Evolutionary conservation across 1,139 yeast genomes (phyloP).

Genomic region (Sugiyamaella novakii): DNA sequence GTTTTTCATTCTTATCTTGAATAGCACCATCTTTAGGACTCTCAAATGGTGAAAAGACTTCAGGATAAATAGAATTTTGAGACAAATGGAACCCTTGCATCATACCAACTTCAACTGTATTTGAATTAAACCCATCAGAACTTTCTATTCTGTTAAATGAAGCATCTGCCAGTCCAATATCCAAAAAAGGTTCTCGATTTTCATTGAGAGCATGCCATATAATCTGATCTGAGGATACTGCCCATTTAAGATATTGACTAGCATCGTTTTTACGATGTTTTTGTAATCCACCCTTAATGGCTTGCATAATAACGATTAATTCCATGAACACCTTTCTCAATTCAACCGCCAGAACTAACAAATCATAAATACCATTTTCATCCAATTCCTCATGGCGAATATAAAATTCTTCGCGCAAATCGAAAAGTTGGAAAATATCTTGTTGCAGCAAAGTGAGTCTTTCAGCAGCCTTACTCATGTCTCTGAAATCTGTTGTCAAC

Average conservation of each 20-base stretch:
- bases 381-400: conserved; percentile 37
- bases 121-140: conserved; percentile 63
- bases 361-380: conserved; percentile 38
- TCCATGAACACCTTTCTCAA: conserved; percentile 59
- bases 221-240: conserved; percentile 68
- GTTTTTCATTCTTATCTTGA: conserved; percentile 37
- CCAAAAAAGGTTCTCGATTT: conserved; percentile 65
- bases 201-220: conserved; percentile 71
- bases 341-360: conserved; percentile 55
- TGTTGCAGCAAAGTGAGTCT: conserved; percentile 59
- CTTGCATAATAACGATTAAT: conserved; percentile 65
- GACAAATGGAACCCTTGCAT: conserved; percentile 73
- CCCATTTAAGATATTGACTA: conserved; percentile 54
- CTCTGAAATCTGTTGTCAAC: conserved; percentile 68
- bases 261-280: conserved; percentile 41
- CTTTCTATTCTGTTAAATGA: conserved; percentile 62
- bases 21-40: conserved; percentile 28
- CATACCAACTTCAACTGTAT: conserved; percentile 60
- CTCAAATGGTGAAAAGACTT: conserved; percentile 60
- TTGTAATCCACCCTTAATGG: conserved; percentile 58
- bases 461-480: conserved; percentile 56
- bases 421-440: conserved; percentile 50
- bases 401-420: conserved; percentile 51
- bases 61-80: conserved; percentile 65
- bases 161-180: conserved; percentile 66